A percentile compares a stretch with the other conserved stretches of the same genome.
These are phyloP conservation scores for Fraxinus sp. DNA, from an alignment of 305 asterid genomes.

Conservation along the genomic window DNA sequence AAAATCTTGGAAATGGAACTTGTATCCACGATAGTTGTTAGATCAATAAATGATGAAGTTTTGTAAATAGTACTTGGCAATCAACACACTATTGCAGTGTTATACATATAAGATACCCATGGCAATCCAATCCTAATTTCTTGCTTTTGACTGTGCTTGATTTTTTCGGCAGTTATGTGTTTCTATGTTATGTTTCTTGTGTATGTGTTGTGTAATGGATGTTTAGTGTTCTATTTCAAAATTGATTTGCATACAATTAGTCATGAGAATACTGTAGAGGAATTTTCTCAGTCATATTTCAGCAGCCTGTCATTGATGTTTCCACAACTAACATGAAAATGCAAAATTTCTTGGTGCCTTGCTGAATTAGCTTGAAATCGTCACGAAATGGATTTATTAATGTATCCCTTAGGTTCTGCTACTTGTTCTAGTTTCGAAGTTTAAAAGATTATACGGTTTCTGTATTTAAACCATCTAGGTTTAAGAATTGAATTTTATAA, in stretches of 20 bases:
- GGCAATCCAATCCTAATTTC: constrained; percentile 12
- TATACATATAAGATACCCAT: constrained; percentile 14
- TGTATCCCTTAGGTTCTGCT: constrained; percentile 8
- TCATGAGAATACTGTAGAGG: background rate
- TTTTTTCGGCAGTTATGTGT: constrained; percentile 3
- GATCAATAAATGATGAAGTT: background rate
- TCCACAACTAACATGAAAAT: constrained; percentile 1
- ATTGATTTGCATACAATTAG: constrained; percentile 10
- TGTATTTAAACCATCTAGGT: background rate
- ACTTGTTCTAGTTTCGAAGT: constrained; percentile 11
- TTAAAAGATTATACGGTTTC: constrained; percentile 7
- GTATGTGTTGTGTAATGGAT: constrained; percentile 3
- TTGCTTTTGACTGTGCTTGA: constrained; percentile 3
- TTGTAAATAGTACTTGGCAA: background rate
- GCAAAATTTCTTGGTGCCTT: background rate
- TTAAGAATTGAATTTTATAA: constrained; percentile 22
- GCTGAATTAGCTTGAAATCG: background rate
- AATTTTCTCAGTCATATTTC: background rate
- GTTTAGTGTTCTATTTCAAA: background rate
- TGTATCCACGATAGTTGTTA: background rate
- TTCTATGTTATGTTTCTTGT: background rate
- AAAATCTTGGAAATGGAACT: too few relatives aligned
- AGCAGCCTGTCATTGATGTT: background rate
- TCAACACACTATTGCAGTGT: background rate
- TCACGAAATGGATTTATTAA: background rate